Conservation (phyloP, 2,329 filamentous ascomycete species). For the Coniella vitis region DNA sequence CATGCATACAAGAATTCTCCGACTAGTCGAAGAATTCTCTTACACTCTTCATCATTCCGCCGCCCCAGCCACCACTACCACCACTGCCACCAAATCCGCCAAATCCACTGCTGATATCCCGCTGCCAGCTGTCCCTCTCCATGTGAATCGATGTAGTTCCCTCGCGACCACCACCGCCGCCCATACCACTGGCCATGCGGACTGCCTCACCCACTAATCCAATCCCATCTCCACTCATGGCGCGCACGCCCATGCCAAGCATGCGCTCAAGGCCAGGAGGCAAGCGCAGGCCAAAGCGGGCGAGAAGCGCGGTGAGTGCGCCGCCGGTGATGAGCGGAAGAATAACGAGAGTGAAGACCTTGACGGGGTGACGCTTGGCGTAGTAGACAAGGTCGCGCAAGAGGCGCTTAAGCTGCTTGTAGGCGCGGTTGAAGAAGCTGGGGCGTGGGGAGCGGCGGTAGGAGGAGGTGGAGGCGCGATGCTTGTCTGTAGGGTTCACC, state of each 20-base stretch:
- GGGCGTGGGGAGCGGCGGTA: constrained; percentile 78
- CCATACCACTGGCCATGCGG: constrained; percentile 39
- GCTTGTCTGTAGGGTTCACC: constrained; percentile 16
- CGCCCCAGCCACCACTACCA: constrained; percentile 18
- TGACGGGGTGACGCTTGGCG: constrained; percentile 75
- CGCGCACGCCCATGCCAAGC: constrained; percentile 46
- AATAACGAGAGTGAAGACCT: constrained; percentile 80
- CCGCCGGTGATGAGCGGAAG: constrained; percentile 84
- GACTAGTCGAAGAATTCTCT: constrained; percentile 27
- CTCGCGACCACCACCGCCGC: constrained; percentile 18
- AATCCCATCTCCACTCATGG: constrained; percentile 37
- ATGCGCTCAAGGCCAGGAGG: constrained; percentile 57
- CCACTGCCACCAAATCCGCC: constrained; percentile 19
- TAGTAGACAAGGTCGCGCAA: constrained; percentile 76
- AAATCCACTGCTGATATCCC: constrained; percentile 23
- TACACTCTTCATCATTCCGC: constrained; percentile 22
- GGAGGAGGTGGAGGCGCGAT: constrained; percentile 40
- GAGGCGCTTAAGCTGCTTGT: constrained; percentile 70
- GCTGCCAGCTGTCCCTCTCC: constrained; percentile 31
- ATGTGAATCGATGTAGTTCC: constrained; percentile 20
- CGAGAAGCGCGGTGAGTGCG: constrained; percentile 68
- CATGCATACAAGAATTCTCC: no score
- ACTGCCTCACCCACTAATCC: constrained; percentile 50
- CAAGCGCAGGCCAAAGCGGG: constrained; percentile 71
- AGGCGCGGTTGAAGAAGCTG: constrained; percentile 67